Evolutionary conservation across 768 basidiomycete genomes (phyloP), one percentile per base, ranked within the genome.

Genomic region (Termitomyces sp.): DNA sequence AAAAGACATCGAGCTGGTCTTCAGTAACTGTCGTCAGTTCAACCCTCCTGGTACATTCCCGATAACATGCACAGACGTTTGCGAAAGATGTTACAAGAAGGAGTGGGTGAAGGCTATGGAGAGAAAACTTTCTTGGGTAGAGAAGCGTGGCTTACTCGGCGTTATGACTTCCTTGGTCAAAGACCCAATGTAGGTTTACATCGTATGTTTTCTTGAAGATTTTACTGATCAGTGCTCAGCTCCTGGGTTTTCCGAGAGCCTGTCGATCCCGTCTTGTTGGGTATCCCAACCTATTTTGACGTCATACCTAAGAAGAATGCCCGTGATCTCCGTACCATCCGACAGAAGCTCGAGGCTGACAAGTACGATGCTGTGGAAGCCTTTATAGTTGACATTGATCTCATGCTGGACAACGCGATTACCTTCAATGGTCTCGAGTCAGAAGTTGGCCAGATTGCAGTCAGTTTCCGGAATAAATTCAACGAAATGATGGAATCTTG

Each of bases 21-120:
- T 97, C 66, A 77, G 70, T 67, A 99, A 99, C 65, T 98, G 95
- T 69, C 86, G 92, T 32, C 79, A 85, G 62, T 99, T 98, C 79
- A 99, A 99, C 64, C 89, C 90, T 17, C 82, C 86, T 5, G 82
- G 77, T 19, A 91, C 92, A 0, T 87, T 83, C 59, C 89, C 92
- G 3, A 77, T 82, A 46, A 74, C 77, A 27, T 88, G 85, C 60
- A 90, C 90, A 3, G 86, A 89, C 52, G 69, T 72, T 4, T 78
- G 94, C 14, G 94, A 98, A 71, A 82, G 75, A 47, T 77, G 70
- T 7, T 94, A 88, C 75, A 86, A 85, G 72, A 86, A 82, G 66
- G 94, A 98, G 68, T 98, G 97, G 95, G 68, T 80, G 17, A 92
- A 90, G 69, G 79, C 74, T 1, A 77, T 77, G 67, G 88, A 89